These are phyloP conservation scores for Puccinia polysora DNA, from an alignment of 1,284 basidiomycete genomes.

Conservation along the genomic window DNA sequence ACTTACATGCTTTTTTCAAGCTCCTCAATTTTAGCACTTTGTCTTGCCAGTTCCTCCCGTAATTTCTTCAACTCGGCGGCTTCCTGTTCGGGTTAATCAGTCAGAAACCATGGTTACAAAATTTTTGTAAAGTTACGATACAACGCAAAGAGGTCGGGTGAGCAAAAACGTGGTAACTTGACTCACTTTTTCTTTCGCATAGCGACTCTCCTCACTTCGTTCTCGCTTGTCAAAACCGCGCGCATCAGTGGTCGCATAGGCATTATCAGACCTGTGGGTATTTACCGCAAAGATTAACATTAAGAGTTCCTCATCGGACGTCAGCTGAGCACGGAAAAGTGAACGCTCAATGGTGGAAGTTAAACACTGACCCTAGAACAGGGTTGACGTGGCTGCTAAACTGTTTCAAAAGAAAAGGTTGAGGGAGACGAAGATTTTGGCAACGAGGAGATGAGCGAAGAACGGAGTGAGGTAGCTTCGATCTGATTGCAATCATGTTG, in stretches of 20 bases:
- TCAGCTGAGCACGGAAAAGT: no score
- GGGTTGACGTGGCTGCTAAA: slow-evolving; percentile 12
- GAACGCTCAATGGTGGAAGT: no score
- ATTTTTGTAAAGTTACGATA: no score
- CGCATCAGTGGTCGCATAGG: slow-evolving; percentile 8
- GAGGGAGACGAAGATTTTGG: neutral
- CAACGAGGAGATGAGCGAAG: neutral
- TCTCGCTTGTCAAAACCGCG: slow-evolving; percentile 25
- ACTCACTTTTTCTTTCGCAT: slow-evolving; percentile 22
- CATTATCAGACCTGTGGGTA: slow-evolving; percentile 15
- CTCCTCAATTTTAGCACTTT: slow-evolving; percentile 23
- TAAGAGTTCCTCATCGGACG: no score
- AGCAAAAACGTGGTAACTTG: neutral
- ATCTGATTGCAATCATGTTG: neutral
- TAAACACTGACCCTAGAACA: slow-evolving; percentile 14
- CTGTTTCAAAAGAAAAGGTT: neutral
- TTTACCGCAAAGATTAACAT: neutral
- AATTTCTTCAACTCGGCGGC: slow-evolving; percentile 32
- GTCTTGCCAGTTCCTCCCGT: slow-evolving; percentile 14
- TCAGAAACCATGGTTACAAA: no score
- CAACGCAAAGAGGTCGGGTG: neutral
- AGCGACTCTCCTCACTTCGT: slow-evolving; percentile 33
- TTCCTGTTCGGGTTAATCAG: slow-evolving; percentile 4
- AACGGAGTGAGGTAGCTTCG: slow-evolving; percentile 1
- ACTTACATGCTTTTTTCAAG: slow-evolving; percentile 29